Base-by-base conservation (phyloP, 164 flowering plant genomes). In the Saururus chinensis region DNA sequence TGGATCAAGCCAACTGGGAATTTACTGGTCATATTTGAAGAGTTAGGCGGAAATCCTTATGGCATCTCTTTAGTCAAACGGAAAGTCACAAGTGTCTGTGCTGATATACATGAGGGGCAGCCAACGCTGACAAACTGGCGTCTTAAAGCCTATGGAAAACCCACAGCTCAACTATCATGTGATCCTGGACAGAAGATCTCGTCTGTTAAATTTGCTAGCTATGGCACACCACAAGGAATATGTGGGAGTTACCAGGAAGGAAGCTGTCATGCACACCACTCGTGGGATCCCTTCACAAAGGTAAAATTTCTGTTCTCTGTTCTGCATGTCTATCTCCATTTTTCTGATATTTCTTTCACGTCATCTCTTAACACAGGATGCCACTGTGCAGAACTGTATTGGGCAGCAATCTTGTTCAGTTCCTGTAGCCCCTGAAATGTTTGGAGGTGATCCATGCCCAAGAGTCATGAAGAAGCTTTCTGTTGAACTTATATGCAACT, bases 201-300 rank as follows among this genome's bases (percentile, higher is more conserved):
- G 10, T 79, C 90, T 0, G 84, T 95, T 21, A 95, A 95, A 69
- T 95, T 91, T 68, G 97, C 97, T 30, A 95, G 99, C 75, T 91
- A 85, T 66, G 99, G 99, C 30, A 91, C 99, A 19, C 99, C 99
- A 1, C 78, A 77, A 73, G 99, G 99, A 14, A 42, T 19, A 9
- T 93, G 99, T 60, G 99, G 99, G 67, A 85, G 73, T 78, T 93
- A 69, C 81, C 79, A 68, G 4, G 78, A 90, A 65, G 99, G 99
- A 67, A 74, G 81, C 61, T 95, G 99, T 57, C 97, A 95, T 68
- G 95, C 97, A 17, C 83, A 74, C 64, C 74, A 81, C 22, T 91
- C 97, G 4, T 95, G 87, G 41, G 89, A 88, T 55, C 82, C 79
- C 48, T 88, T 93, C 60, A 72, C 87, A 71, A 80, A 70, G 86